These are phyloP conservation scores for Ustulina deusta DNA, from an alignment of 2,329 filamentous ascomycete species.

Conservation along the genomic window DNA sequence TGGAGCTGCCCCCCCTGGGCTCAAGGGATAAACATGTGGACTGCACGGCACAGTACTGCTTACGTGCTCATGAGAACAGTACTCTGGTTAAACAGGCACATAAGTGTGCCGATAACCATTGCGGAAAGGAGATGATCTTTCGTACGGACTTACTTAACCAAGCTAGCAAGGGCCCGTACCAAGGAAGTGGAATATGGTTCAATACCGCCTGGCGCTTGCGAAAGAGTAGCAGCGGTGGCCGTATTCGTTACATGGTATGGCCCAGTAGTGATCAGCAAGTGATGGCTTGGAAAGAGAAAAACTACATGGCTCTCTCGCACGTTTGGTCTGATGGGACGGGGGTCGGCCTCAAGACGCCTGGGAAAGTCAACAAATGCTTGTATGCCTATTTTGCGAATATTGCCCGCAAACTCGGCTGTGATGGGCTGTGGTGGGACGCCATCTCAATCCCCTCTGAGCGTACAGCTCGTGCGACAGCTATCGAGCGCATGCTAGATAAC, in stretches of 20 bases:
- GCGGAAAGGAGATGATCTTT: conserved; percentile 6
- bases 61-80: conserved; percentile 19
- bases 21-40: conserved; percentile 13
- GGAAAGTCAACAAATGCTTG: conserved; percentile 19
- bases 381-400: conserved; percentile 11
- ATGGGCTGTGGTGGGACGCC: conserved; percentile 25
- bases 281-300: conserved; percentile 7
- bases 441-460: conserved; percentile 24
- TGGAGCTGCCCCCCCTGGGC: background rate
- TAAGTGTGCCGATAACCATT: background rate
- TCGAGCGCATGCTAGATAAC: conserved; percentile 21
- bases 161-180: conserved; percentile 5
- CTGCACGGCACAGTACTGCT: conserved; percentile 27
- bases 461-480: conserved; percentile 7
- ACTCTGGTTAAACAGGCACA: conserved; percentile 25
- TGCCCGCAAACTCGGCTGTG: conserved; percentile 9
- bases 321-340: conserved; percentile 32
- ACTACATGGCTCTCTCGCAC: conserved; percentile 31
- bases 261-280: conserved; percentile 2
- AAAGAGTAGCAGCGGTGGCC: conserved; percentile 2
- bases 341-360: conserved; percentile 15
- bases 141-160: conserved; percentile 5
- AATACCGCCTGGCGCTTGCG: conserved; percentile 18
- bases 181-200: conserved; percentile 13
- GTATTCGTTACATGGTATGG: background rate